A percentile compares a stretch with the other conserved stretches of the same genome.
These are phyloP conservation scores for Saitozyma podzolica DNA, from an alignment of 768 basidiomycete species.

Conservation along the genomic window DNA sequence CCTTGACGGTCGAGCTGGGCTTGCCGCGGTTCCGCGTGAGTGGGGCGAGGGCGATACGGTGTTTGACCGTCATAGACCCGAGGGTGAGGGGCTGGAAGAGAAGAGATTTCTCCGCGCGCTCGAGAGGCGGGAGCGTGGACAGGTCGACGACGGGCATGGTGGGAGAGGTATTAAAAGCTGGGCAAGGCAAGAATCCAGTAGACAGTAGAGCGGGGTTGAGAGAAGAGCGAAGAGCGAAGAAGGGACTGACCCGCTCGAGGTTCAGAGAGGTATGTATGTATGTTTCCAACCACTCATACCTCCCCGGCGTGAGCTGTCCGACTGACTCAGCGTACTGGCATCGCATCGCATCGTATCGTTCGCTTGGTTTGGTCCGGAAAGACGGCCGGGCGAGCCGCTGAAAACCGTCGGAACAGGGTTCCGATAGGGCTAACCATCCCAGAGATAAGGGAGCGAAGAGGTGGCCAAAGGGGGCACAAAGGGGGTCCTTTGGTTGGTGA, in stretches of 20 bases:
- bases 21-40: constrained; percentile 20
- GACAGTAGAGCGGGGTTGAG: too few species aligned
- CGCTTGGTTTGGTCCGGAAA: too few species aligned
- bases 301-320: too few species aligned
- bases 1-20: constrained; percentile 2
- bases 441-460: too few species aligned
- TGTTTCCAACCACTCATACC: too few species aligned
- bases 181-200: neutral
- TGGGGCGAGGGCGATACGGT: constrained; percentile 47
- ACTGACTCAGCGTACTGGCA: too few species aligned
- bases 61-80: constrained; percentile 17
- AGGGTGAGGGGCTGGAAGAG: constrained; percentile 11
- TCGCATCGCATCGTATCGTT: too few species aligned
- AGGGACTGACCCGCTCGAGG: neutral
- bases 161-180: neutral
- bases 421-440: too few species aligned
- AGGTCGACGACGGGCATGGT: constrained; percentile 12
- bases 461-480: too few species aligned
- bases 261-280: constrained; percentile 4
- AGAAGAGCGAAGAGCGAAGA: neutral
- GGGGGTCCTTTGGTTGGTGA: too few species aligned
- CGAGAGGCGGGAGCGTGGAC: constrained; percentile 10
- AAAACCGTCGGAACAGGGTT: too few species aligned
- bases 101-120: constrained; percentile 10
- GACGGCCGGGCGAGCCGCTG: too few species aligned